Evolutionary conservation across 1,139 yeast species (phyloP).

Genomic region (Geotrichum reessii): DNA sequence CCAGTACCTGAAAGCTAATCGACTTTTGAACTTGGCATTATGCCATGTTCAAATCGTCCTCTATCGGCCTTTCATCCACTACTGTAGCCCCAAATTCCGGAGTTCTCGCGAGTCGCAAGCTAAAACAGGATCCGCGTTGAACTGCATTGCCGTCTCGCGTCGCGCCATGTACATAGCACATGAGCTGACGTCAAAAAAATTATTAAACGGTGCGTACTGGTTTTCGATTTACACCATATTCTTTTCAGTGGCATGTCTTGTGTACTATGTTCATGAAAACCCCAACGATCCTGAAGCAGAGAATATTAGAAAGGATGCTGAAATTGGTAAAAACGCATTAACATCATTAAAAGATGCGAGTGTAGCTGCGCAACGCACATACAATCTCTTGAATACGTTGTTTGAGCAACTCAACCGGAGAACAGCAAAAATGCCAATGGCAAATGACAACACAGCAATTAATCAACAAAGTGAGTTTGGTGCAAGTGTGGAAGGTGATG

Average conservation of each 20-base stretch:
- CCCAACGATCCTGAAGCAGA: conserved; percentile 46
- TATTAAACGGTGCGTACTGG: conserved; percentile 87
- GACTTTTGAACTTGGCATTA: conserved; percentile 69
- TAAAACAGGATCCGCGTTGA: conserved; percentile 51
- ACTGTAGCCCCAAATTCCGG: conserved; percentile 46
- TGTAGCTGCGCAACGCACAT: conserved; percentile 73
- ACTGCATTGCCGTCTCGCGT: conserved; percentile 79
- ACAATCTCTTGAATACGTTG: conserved; percentile 69
- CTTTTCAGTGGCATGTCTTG: conserved; percentile 81
- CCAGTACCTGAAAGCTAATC: conserved; percentile 65
- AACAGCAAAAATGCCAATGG: conserved; percentile 17
- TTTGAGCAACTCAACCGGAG: conserved; percentile 57
- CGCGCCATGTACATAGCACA: conserved; percentile 78
- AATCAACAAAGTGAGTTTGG: not conserved
- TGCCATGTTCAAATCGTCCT: conserved; percentile 78
- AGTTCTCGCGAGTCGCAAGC: conserved; percentile 51
- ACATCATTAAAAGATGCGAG: conserved; percentile 67
- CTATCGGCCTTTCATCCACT: conserved; percentile 88
- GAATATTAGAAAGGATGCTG: conserved; percentile 65
- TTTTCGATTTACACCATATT: conserved; percentile 85
- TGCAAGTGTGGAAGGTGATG: not conserved
- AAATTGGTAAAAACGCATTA: conserved; percentile 69
- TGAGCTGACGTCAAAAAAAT: conserved; percentile 68
- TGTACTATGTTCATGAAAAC: conserved; percentile 77
- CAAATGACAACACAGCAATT: not conserved